Evolutionary conservation across 73 alveolate genomes (phyloP), one percentile per base, ranked within the genome.

Genomic region (Tetrahymena borealis): DNA sequence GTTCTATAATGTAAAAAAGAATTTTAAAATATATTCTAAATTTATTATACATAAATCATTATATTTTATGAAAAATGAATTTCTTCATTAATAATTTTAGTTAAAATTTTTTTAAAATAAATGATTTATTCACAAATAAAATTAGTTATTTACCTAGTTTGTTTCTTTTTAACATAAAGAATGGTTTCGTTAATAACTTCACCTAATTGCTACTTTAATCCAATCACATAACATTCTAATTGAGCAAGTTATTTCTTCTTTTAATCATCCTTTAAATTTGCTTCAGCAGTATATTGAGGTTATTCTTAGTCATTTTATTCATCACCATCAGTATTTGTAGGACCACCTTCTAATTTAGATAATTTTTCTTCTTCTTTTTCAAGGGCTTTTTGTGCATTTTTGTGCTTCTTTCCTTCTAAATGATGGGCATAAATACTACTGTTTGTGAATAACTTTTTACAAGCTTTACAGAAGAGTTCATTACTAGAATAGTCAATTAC

Each of bases 331-430:
- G 33, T 60, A 24, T 60, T 60, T 60, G 9, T 16, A 60, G 85
- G 85, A 60, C 18, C 85, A 3, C 37, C 38, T 60, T 60, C 85
- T 60, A 60, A 60, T 20, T 60, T 60, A 3, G 85, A 60, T 3
- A 60, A 24, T 18, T 28, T 33, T 31, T 90, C 93, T 43, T 32
- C 38, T 13, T 12, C 91, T 41, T 95, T 94, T 91, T 92, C 94
- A 15, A 94, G 91, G 39, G 92, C 40, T 91, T 96, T 96, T 28
- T 93, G 94, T 90, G 96, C 97, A 92, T 97, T 97, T 60, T 97
- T 93, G 95, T 98, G 99, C 40, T 95, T 95, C 95, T 96, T 97
- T 38, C 99, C 99, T 93, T 95, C 94, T 95, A 97, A 96, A 94
- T 98, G 99, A 35, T 96, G 97, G 79, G 93, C 95, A 94, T 94